These are phyloP conservation scores for Apiotrichum porosum DNA, from an alignment of 1,284 basidiomycete species.

Conservation along the genomic window DNA sequence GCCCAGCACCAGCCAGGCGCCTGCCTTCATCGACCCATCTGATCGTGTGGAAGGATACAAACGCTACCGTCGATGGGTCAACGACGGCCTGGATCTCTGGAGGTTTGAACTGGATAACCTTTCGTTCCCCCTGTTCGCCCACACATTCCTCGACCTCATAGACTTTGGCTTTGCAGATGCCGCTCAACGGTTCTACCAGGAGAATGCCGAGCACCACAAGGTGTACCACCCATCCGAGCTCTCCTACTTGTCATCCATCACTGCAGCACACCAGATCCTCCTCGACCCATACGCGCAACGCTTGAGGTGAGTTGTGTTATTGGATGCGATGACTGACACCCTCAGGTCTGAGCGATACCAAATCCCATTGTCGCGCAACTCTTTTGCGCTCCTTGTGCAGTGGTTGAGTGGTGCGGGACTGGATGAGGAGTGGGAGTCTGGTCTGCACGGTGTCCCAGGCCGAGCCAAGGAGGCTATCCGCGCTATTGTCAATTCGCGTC, in stretches of 20 bases:
- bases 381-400: conserved; percentile 85
- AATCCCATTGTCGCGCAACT: conserved; percentile 83
- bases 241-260: conserved; percentile 74
- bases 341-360: conserved; percentile 76
- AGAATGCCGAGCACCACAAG: conserved; percentile 65
- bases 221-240: conserved; percentile 66
- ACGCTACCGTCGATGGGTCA: conserved; percentile 66
- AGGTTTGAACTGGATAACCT: conserved; percentile 93
- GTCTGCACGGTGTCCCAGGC: conserved; percentile 61
- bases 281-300: conserved; percentile 76
- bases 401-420: conserved; percentile 90
- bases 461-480: conserved; percentile 70
- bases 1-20: conserved; percentile 31
- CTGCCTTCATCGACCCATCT: conserved; percentile 65
- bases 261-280: conserved; percentile 78
- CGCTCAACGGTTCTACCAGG: conserved; percentile 72
- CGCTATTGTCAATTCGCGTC: conserved; percentile 87
- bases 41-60: conserved; percentile 67
- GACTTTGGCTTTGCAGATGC: conserved; percentile 85
- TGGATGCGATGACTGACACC: neutral
- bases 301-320: conserved; percentile 57
- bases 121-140: conserved; percentile 91
- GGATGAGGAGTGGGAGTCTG: conserved; percentile 67
- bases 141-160: conserved; percentile 93
- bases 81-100: conserved; percentile 72